These are phyloP conservation scores for Syzygium grande DNA, from an alignment of 345 rosid genomes.

Conservation along the genomic window DNA sequence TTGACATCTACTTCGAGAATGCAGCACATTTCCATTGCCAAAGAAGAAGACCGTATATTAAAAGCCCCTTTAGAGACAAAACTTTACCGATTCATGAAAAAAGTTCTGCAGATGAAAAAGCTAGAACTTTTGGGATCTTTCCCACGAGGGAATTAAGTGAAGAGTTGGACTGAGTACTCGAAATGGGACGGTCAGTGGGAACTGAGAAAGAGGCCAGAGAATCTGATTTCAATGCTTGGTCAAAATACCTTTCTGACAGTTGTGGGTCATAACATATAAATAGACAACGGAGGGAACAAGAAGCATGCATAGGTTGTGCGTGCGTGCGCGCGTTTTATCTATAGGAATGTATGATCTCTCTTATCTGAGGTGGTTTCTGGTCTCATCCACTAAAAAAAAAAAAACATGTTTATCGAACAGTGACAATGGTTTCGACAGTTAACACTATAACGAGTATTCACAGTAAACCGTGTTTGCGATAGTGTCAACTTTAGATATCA, in stretches of 20 bases:
- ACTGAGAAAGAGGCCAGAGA: not conserved
- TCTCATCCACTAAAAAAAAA: not conserved
- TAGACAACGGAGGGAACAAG: not conserved
- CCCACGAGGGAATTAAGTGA: not conserved
- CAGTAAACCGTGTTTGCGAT: not conserved
- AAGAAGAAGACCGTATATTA: not conserved
- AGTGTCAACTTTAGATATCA: not conserved
- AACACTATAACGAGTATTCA: no score
- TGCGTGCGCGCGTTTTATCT: not conserved
- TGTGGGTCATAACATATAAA: not conserved
- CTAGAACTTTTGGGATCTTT: not conserved
- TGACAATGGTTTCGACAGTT: not conserved
- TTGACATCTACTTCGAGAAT: slow-evolving; percentile 49
- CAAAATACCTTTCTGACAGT: not conserved
- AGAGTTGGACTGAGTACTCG: not conserved
- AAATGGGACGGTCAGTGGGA: not conserved
- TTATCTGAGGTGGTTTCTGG: not conserved
- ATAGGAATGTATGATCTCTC: not conserved
- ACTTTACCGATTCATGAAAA: not conserved
- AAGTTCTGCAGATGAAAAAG: not conserved
- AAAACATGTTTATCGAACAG: not conserved
- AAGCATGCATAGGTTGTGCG: not conserved
- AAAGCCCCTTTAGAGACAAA: not conserved
- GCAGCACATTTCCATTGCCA: slow-evolving; percentile 25
- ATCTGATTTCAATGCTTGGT: not conserved